phyloP scores from a whole-genome alignment of 257 asterid genomes.

The Przewalskia tangutica region DNA sequence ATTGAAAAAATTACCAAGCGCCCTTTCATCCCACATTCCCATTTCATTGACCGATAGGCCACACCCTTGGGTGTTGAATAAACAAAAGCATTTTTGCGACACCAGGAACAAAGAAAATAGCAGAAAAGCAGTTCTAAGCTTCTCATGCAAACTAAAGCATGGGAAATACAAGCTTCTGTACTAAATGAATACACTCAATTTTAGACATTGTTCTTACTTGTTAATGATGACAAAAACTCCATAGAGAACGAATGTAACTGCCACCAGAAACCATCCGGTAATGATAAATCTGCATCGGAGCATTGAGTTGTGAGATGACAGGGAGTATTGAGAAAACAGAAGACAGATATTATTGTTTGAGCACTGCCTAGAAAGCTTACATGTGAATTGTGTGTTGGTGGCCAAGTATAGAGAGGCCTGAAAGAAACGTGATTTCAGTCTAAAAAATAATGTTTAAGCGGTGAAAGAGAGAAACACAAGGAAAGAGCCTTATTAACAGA shows the following conservation, averaged over 20 bases:
- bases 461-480: background rate
- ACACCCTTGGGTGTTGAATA: background rate
- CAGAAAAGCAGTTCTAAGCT: background rate
- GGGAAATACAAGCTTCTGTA: background rate
- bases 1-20: background rate
- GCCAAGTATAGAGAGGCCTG: conserved; percentile 76
- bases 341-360: too few relatives aligned
- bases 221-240: conserved; percentile 73
- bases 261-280: conserved; percentile 93
- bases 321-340: background rate
- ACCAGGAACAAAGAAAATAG: background rate
- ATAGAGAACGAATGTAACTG: conserved; percentile 70
- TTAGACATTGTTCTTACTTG: conserved; percentile 45
- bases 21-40: background rate
- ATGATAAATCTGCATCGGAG: conserved; percentile 61
- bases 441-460: background rate
- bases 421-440: conserved; percentile 5
- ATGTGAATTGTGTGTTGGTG: conserved; percentile 65
- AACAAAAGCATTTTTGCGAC: background rate
- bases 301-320: conserved; percentile 8
- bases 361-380: conserved; percentile 26
- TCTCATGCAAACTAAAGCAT: background rate
- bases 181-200: background rate
- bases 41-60: background rate
- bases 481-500: background rate